A percentile compares a stretch with the other conserved stretches of the same genome.
Evolutionary conservation across 2,329 filamentous ascomycete species (phyloP).

Genomic region (Aspergillus sergii): DNA sequence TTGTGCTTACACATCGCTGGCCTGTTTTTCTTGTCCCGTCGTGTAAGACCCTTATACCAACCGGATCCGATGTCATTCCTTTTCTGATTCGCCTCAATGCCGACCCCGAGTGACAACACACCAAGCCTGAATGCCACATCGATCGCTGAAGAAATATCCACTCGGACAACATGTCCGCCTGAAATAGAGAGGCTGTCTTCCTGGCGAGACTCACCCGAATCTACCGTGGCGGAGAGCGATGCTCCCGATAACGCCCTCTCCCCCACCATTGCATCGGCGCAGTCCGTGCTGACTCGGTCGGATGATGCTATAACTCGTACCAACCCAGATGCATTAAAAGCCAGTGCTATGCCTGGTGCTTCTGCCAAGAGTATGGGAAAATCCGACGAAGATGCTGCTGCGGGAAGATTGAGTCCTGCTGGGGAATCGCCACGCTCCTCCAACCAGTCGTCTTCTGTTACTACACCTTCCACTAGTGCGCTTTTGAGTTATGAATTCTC

Average conservation of each 20-base stretch:
- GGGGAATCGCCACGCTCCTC: slow-evolving; percentile 35
- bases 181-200: slow-evolving; percentile 41
- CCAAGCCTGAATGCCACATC: slow-evolving; percentile 44
- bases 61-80: slow-evolving; percentile 39
- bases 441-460: slow-evolving; percentile 32
- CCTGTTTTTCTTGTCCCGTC: background rate
- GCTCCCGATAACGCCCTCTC: slow-evolving; percentile 32
- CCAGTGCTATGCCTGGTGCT: slow-evolving; percentile 22
- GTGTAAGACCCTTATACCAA: slow-evolving; percentile 11
- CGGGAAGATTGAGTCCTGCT: slow-evolving; percentile 36
- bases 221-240: slow-evolving; percentile 26
- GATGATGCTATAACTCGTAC: slow-evolving; percentile 30
- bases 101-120: slow-evolving; percentile 51
- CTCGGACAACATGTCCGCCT: slow-evolving; percentile 54
- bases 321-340: slow-evolving; percentile 28
- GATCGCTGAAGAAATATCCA: slow-evolving; percentile 47
- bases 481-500: slow-evolving; percentile 59
- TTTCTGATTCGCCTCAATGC: slow-evolving; percentile 50
- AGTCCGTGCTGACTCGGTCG: slow-evolving; percentile 29
- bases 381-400: slow-evolving; percentile 35
- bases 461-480: slow-evolving; percentile 43
- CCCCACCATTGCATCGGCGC: slow-evolving; percentile 25
- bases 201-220: slow-evolving; percentile 37
- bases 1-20: slow-evolving; percentile 19
- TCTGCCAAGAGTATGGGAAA: slow-evolving; percentile 28